These are phyloP conservation scores for Trifolium fragiferum DNA, from an alignment of 306 rosid genomes.

Conservation along the genomic window DNA sequence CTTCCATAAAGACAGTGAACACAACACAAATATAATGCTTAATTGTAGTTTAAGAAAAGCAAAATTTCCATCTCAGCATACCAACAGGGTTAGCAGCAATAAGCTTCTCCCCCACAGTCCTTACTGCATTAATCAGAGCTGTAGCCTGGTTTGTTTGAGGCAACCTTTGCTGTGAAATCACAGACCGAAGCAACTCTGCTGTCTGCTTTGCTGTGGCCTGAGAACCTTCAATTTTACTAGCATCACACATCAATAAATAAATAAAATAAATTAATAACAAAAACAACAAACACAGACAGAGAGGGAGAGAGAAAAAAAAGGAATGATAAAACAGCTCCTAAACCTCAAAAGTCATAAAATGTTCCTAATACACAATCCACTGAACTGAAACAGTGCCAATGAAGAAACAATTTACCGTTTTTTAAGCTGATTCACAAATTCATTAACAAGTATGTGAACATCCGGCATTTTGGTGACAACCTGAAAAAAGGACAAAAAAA, in stretches of 20 bases:
- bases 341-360: constrained; percentile 9
- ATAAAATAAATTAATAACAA: too few species aligned
- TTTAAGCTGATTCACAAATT: constrained; percentile 73
- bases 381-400: constrained; percentile 22
- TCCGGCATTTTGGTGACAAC: constrained; percentile 78
- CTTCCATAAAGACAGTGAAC: not conserved
- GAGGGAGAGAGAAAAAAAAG: not conserved
- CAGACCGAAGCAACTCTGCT: constrained; percentile 82
- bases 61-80: constrained; percentile 41
- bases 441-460: constrained; percentile 75
- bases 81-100: constrained; percentile 96
- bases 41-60: not conserved
- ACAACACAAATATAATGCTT: constrained; percentile 1
- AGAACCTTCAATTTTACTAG: constrained; percentile 95
- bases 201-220: constrained; percentile 85
- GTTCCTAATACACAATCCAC: constrained; percentile 24
- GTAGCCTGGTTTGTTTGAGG: constrained; percentile 85
- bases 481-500: constrained; percentile 38
- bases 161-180: constrained; percentile 84
- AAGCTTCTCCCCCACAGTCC: constrained; percentile 87
- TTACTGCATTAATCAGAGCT: constrained; percentile 82
- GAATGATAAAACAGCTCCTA: not conserved
- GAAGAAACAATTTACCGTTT: constrained; percentile 61
- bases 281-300: not conserved
- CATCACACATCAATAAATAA: constrained; percentile 35